Evolutionary conservation across 768 basidiomycete genomes (phyloP).

Genomic region (Ramaria sp.): DNA sequence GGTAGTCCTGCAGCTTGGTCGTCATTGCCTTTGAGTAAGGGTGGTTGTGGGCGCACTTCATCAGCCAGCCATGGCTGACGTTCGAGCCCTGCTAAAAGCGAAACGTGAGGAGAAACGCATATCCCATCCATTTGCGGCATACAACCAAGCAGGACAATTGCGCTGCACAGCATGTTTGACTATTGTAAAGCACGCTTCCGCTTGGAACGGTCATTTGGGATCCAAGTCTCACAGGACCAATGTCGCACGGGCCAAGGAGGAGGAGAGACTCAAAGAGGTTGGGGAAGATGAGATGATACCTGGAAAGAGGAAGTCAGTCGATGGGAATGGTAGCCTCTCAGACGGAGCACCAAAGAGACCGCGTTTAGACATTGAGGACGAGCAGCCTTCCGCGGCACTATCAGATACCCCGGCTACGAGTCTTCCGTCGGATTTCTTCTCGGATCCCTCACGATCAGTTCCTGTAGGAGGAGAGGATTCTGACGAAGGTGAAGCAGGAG

Average conservation of each 20-base stretch:
- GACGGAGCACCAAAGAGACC: constrained; percentile 9
- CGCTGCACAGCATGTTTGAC: constrained; percentile 56
- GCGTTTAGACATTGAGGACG: constrained; percentile 9
- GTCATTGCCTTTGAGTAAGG: background rate
- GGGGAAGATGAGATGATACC: constrained; percentile 24
- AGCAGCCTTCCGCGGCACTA: constrained; percentile 19
- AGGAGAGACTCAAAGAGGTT: constrained; percentile 34
- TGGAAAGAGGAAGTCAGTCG: constrained; percentile 22
- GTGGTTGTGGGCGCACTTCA: background rate
- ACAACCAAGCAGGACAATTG: constrained; percentile 54
- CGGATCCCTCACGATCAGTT: constrained; percentile 52
- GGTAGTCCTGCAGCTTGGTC: constrained; percentile 32
- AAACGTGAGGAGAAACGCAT: constrained; percentile 51
- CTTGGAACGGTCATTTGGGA: constrained; percentile 82
- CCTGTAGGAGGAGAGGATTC: constrained; percentile 22
- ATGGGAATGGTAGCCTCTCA: constrained; percentile 25
- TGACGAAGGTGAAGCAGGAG: constrained; percentile 27
- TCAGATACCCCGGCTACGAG: constrained; percentile 15
- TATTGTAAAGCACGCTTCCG: constrained; percentile 60
- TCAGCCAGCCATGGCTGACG: constrained; percentile 52
- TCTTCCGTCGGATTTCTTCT: constrained; percentile 70
- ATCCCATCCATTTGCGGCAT: constrained; percentile 62
- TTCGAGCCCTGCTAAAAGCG: constrained; percentile 71
- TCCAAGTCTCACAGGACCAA: constrained; percentile 70
- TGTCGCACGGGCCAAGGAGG: constrained; percentile 45